phyloP scores from a whole-genome alignment of 2,329 filamentous ascomycete genomes.

The Calonectria multiphialidica region DNA sequence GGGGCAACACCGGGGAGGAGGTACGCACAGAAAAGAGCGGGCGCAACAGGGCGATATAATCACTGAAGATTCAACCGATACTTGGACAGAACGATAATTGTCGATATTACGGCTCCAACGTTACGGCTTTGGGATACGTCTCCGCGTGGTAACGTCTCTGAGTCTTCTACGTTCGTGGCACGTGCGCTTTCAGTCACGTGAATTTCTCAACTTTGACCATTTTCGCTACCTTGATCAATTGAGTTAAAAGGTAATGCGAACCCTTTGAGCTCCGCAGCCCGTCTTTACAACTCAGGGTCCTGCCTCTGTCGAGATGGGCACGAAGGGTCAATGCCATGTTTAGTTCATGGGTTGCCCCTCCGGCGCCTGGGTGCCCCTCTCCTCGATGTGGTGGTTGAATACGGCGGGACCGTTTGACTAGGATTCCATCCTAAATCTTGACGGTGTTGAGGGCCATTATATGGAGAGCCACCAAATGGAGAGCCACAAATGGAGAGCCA shows the following conservation, averaged over 20 bases:
- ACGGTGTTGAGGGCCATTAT: constrained; percentile 1
- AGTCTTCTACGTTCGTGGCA: constrained; percentile 25
- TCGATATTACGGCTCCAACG: constrained; percentile 47
- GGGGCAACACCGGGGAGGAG: constrained; percentile 18
- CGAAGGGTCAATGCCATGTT: neutral
- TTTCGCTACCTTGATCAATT: neutral
- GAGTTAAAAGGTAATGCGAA: neutral
- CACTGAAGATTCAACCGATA: constrained; percentile 54
- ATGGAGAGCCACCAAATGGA: neutral
- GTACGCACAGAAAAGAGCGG: constrained; percentile 50
- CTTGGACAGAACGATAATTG: constrained; percentile 53
- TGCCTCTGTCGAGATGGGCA: neutral
- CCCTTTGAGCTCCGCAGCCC: neutral
- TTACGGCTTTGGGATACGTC: constrained; percentile 28
- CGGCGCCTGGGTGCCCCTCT: neutral
- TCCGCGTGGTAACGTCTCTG: neutral
- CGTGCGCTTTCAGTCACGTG: constrained; percentile 41
- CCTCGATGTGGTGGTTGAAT: neutral
- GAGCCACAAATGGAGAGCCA: neutral
- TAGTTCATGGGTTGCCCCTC: neutral
- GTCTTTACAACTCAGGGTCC: neutral
- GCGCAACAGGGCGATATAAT: constrained; percentile 47
- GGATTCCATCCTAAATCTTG: constrained; percentile 26
- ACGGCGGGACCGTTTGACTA: constrained; percentile 27
- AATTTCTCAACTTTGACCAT: neutral